These are phyloP conservation scores for Dothideomycetes sp. DNA, from an alignment of 2,329 filamentous ascomycete species.

Conservation along the genomic window DNA sequence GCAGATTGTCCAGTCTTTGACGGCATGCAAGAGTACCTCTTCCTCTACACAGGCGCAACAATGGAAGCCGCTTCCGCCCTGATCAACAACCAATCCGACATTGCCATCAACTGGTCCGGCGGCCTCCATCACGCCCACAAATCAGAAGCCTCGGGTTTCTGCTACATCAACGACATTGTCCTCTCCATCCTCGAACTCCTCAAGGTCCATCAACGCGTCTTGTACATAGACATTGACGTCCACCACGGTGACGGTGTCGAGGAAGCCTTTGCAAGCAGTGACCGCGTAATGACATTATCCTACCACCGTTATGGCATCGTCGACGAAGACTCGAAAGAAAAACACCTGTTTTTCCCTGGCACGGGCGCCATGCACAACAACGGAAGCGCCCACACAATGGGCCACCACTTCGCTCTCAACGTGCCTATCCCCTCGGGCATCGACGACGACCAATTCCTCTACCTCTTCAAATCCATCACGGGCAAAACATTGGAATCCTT, in stretches of 20 bases:
- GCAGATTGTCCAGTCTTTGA: slow-evolving; percentile 97
- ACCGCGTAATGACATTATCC: slow-evolving; percentile 83
- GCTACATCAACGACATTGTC: slow-evolving; percentile 98
- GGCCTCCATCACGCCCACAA: slow-evolving; percentile 96
- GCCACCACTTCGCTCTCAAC: slow-evolving; percentile 60
- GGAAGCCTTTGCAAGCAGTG: slow-evolving; percentile 81
- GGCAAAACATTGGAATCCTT: slow-evolving; percentile 71
- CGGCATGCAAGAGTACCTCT: slow-evolving; percentile 89
- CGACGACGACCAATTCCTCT: slow-evolving; percentile 66
- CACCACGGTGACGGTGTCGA: slow-evolving; percentile 88
- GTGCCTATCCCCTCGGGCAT: slow-evolving; percentile 61
- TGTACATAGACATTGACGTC: slow-evolving; percentile 93
- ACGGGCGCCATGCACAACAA: slow-evolving; percentile 59
- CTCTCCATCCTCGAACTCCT: slow-evolving; percentile 84
- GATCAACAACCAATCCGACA: slow-evolving; percentile 76
- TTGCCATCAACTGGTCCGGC: slow-evolving; percentile 96
- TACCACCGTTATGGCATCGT: slow-evolving; percentile 83
- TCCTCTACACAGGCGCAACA: slow-evolving; percentile 82
- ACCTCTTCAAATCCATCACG: slow-evolving; percentile 75
- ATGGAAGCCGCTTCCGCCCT: slow-evolving; percentile 87
- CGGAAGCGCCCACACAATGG: slow-evolving; percentile 65
- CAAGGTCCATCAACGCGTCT: slow-evolving; percentile 69
- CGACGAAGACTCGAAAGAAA: slow-evolving; percentile 47
- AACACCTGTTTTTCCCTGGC: slow-evolving; percentile 53
- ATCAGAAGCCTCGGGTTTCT: slow-evolving; percentile 87